These are phyloP conservation scores for Lunasporangiospora selenospora DNA, from an alignment of 192 early-diverging fungal genomes.

Conservation along the genomic window DNA sequence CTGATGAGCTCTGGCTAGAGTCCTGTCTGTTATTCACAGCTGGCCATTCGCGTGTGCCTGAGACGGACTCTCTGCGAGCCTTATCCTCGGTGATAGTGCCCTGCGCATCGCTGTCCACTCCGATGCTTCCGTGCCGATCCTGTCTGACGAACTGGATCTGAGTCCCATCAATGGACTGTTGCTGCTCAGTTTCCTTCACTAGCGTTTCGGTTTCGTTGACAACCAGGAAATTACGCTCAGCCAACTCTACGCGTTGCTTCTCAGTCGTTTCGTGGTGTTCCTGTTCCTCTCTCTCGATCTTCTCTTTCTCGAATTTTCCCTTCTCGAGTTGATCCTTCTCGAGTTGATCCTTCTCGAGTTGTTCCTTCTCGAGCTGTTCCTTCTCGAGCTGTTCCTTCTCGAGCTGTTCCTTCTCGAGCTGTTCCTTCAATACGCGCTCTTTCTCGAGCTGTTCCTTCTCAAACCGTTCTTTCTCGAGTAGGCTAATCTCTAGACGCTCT, in stretches of 20 bases:
- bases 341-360: slow-evolving; percentile 8
- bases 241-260: slow-evolving; percentile 2
- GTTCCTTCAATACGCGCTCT: slow-evolving; percentile 6
- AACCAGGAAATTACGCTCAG: slow-evolving; percentile 4
- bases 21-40: too few relatives aligned
- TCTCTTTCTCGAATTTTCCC: slow-evolving; percentile 3
- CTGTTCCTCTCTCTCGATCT: slow-evolving; percentile 26
- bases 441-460: slow-evolving; percentile 2
- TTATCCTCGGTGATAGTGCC: slow-evolving; percentile 49
- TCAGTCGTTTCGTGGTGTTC: slow-evolving; percentile 8
- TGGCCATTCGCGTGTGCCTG: slow-evolving; percentile 36
- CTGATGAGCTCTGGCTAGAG: too few relatives aligned
- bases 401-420: slow-evolving; percentile 1
- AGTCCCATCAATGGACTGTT: too few relatives aligned
- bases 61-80: slow-evolving; percentile 42
- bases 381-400: slow-evolving; percentile 6
- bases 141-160: slow-evolving; percentile 21
- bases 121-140: slow-evolving; percentile 21
- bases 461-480: slow-evolving; percentile 13
- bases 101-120: slow-evolving; percentile 26
- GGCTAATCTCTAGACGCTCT: slow-evolving; percentile 10
- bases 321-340: slow-evolving; percentile 5
- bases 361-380: slow-evolving; percentile 8
- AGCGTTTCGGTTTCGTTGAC: not conserved
- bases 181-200: too few relatives aligned